Base-by-base conservation (phyloP, 2,329 filamentous ascomycete genomes). In the Zymoseptoria brevis region DNA sequence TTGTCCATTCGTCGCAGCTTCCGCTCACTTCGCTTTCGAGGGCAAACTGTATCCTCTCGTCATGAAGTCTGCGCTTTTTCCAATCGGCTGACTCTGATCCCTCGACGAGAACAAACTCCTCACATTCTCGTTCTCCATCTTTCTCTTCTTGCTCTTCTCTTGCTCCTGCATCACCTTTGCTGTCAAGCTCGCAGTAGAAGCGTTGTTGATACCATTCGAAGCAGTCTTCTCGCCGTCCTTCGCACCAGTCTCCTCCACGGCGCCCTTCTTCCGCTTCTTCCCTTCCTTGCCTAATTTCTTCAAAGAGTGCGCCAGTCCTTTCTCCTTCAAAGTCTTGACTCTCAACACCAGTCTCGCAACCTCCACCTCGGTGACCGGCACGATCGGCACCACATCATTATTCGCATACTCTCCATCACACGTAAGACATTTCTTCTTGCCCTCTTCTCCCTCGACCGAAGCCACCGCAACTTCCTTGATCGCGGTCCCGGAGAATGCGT, bases 151-250 rank as follows among this genome's bases (percentile, higher is more conserved):
- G 58, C 83, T 81, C 68, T 88, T 85, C 55, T 93, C 88, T 72
- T 96, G 90, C 69, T 97, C 93, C 22, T 88, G 87, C 24, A 97
- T 73, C 0, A 99, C 92, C 66, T 87, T 91, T 0, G 88, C 89
- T 0, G 93, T 96, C 50, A 99, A 76, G 3, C 86, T 88, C 0
- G 93, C 92, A 0, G 94, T 94, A 57, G 89, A 83, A 0, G 89
- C 80, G 67, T 97, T 96, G 73, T 96, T 96, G 73, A 97, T 96
- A 9, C 87, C 85, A 56, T 80, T 75, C 24, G 66, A 57, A 5
- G 53, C 54, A 5, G 58, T 56, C 19, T 48, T 54, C n/a, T 52
- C 29, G 35, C 30, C 51, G 57, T 60, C 60, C 21, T 62, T 52
- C 13, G 57, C 57, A 3, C 54, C 51, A 6, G 53, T 50, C 19